Base-by-base conservation (phyloP, 2,329 filamentous ascomycete species). In the Sporothrix dimorphospora region DNA sequence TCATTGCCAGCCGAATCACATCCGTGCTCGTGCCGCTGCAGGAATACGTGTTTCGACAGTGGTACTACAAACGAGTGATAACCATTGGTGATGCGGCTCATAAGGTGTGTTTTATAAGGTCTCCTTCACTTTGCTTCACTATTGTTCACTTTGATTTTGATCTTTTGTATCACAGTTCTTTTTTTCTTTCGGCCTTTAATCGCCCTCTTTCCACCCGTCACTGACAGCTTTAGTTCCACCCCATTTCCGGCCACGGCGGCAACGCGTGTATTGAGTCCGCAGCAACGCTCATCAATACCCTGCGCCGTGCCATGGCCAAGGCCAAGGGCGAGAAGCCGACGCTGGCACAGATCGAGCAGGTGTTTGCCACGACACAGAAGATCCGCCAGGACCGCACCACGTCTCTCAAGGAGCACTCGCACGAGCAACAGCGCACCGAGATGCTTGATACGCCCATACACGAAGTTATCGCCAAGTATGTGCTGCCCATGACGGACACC, bases 11-110 rank as follows among this genome's bases (percentile, higher is more conserved):
- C 21, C 27, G 55, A 0, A 59, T 73, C 24, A 75, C 75, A 1
- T 78, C 78, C 4, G 78, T 77, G 0, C 74, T 83, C 34, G 80
- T 79, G 1, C 75, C 79, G 0, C 66, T 82, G 1, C 80, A 79
- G 16, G 80, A 82, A 47, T 70, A 78, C 19, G 77, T 80, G 2
- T 80, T 75, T 45, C 75, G 80, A n/a, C 78, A 77, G 57, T 82
- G 80, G 80, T 76, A 77, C 69, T 79, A 78, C 68, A 69, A 76
- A 8, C 75, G 79, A 2, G 79, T 81, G 9, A 72, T 81, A 0
- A 74, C 74, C 3, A 73, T 81, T 1, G 80, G 80, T 3, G 80
- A 81, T 55, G 75, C 79, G 0, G 77, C 74, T 1, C 80, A 81
- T 71, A 82, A 81, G 78, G 78, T 79, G 72, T 2, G 19, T 19